Percentiles rank a stretch among this genome's conserved stretches.
These are phyloP conservation scores for Cryphonectria nitschkei DNA, from an alignment of 2,329 filamentous ascomycete species.

Conservation along the genomic window DNA sequence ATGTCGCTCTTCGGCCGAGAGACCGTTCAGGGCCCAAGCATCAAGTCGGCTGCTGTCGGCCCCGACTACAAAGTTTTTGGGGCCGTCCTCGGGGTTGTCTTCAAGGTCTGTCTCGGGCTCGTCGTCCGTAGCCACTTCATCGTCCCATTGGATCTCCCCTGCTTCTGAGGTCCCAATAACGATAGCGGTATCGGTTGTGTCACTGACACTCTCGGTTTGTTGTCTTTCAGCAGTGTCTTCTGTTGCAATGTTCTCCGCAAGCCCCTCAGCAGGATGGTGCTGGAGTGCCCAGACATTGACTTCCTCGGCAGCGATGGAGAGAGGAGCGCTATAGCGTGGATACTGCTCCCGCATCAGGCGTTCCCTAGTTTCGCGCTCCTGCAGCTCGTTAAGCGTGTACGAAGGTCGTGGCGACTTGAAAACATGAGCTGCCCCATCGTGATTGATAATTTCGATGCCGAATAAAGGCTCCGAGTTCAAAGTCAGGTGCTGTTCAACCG, in stretches of 20 bases:
- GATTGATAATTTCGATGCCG: conserved; percentile 18
- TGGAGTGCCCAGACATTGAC: not conserved
- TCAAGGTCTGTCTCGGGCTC: not conserved
- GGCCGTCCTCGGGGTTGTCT: not conserved
- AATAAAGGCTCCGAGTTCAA: conserved; percentile 1
- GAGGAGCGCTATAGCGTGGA: not conserved
- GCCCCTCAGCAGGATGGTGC: not conserved
- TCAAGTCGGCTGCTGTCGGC: not conserved
- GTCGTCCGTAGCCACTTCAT: not conserved
- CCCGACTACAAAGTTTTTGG: not conserved
- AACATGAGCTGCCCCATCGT: conserved; percentile 20
- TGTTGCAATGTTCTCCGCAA: not conserved
- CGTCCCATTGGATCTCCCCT: not conserved
- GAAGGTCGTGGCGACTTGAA: conserved; percentile 27
- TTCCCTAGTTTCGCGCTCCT: conserved; percentile 1
- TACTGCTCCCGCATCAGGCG: not conserved
- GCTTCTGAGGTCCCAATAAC: no score
- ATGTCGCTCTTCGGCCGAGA: conserved; percentile 16
- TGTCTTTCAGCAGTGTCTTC: not conserved
- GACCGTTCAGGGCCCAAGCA: not conserved
- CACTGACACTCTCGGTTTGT: no score
- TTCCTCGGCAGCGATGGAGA: not conserved
- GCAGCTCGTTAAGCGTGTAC: conserved; percentile 22
- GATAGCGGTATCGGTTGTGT: not conserved
- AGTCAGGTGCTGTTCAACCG: not conserved